Evolutionary conservation across 140 eudicot genomes (phyloP).

Genomic region (Stevia rebaudiana): DNA sequence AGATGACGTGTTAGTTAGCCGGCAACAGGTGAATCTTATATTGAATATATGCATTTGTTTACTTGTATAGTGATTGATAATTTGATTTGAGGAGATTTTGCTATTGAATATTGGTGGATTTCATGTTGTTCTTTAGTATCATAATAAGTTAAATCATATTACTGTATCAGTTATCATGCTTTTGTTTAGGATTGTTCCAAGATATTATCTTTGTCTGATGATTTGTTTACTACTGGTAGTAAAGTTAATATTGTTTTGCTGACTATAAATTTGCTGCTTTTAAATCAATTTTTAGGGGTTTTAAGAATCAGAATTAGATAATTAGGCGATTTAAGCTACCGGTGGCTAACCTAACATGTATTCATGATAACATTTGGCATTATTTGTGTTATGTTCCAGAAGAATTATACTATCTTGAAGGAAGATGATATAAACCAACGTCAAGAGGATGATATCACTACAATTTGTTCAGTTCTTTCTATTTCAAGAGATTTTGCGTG

Average conservation of each 20-base stretch:
- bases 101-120: neutral
- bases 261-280: neutral
- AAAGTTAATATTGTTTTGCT: neutral
- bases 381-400: constrained; percentile 33
- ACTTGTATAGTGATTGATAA: neutral
- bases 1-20: constrained; percentile 26
- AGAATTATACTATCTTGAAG: constrained; percentile 43
- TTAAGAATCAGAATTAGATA: neutral
- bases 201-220: neutral
- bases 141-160: neutral
- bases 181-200: neutral
- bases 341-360: neutral
- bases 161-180: neutral
- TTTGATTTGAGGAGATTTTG: neutral
- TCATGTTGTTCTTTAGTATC: neutral
- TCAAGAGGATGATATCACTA: constrained; percentile 55
- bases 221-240: constrained; percentile 7
- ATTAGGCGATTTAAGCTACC: neutral
- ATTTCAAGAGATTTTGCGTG: constrained; percentile 51
- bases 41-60: neutral
- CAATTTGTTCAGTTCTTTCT: constrained; percentile 44
- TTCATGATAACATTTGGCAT: neutral
- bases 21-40: constrained; percentile 32
- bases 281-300: neutral
- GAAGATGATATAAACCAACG: constrained; percentile 57